Percentiles rank a stretch among this genome's conserved stretches.
Evolutionary conservation across 1,284 basidiomycete genomes (phyloP).

Genomic region (Leccinum pallidistipes): DNA sequence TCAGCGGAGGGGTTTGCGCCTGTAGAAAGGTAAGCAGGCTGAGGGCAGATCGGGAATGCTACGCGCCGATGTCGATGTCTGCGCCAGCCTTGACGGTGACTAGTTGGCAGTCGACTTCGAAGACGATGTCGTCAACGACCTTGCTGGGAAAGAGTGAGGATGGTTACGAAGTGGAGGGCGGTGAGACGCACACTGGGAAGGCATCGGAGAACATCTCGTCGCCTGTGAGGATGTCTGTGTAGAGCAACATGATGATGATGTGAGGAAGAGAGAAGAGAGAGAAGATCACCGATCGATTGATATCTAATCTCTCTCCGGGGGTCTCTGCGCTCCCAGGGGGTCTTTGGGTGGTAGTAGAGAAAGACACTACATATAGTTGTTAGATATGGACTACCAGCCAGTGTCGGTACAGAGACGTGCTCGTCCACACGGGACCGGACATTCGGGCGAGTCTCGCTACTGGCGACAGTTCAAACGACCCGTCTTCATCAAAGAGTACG

Average conservation of each 20-base stretch:
- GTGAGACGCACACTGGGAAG: constrained; percentile 65
- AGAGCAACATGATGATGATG: constrained; percentile 68
- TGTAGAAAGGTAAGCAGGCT: constrained; percentile 32
- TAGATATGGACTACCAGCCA: constrained; percentile 75
- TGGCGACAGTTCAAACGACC: constrained; percentile 85
- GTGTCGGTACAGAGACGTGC: constrained; percentile 63
- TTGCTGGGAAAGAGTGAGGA: constrained; percentile 54
- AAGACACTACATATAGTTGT: too few species aligned
- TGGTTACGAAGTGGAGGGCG: neutral
- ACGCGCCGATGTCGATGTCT: constrained; percentile 88
- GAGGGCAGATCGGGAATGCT: neutral
- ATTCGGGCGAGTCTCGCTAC: constrained; percentile 70
- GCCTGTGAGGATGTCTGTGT: constrained; percentile 68
- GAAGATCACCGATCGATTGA: neutral
- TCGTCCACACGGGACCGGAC: constrained; percentile 56
- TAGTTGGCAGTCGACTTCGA: constrained; percentile 85
- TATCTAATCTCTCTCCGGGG: constrained; percentile 16
- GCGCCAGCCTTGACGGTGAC: constrained; percentile 78
- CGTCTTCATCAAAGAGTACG: constrained; percentile 93
- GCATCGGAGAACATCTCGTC: constrained; percentile 98
- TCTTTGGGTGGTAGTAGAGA: constrained; percentile 6
- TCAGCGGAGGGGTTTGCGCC: constrained; percentile 92
- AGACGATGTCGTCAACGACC: constrained; percentile 80
- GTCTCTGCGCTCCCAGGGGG: constrained; percentile 10
- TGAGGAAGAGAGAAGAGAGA: constrained; percentile 16